Conservation (phyloP, 179 eudicot species). For the Carnegiea gigantea region DNA sequence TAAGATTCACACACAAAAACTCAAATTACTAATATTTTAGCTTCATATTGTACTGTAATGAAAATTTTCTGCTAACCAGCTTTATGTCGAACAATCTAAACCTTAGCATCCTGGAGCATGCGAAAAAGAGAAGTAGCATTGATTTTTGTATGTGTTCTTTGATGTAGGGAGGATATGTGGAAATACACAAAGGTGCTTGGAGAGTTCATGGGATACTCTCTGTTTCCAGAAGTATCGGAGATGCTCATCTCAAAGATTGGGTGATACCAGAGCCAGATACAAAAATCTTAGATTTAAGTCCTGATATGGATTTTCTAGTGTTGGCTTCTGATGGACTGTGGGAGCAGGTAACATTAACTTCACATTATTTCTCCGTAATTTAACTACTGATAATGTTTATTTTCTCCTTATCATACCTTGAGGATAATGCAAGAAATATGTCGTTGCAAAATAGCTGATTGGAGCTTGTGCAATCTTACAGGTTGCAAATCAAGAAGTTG, state of each 20-base stretch:
- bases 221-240: conserved; percentile 94
- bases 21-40: too few relatives aligned
- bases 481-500: conserved; percentile 91
- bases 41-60: too few relatives aligned
- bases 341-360: conserved; percentile 58
- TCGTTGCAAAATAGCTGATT: conserved; percentile 10
- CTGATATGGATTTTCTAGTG: conserved; percentile 72
- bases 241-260: conserved; percentile 87
- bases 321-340: conserved; percentile 94
- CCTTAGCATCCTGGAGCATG: background rate
- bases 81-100: background rate
- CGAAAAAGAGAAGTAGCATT: conserved; percentile 10
- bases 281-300: conserved; percentile 40
- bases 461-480: conserved; percentile 16
- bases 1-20: too few relatives aligned
- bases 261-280: conserved; percentile 79
- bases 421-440: background rate
- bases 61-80: background rate
- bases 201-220: conserved; percentile 85
- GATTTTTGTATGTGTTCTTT: conserved; percentile 9
- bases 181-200: conserved; percentile 81
- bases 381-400: background rate
- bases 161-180: conserved; percentile 79
- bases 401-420: background rate
- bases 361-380: background rate